phyloP scores from a whole-genome alignment of 768 basidiomycete species.

The Tulasnella sp. region DNA sequence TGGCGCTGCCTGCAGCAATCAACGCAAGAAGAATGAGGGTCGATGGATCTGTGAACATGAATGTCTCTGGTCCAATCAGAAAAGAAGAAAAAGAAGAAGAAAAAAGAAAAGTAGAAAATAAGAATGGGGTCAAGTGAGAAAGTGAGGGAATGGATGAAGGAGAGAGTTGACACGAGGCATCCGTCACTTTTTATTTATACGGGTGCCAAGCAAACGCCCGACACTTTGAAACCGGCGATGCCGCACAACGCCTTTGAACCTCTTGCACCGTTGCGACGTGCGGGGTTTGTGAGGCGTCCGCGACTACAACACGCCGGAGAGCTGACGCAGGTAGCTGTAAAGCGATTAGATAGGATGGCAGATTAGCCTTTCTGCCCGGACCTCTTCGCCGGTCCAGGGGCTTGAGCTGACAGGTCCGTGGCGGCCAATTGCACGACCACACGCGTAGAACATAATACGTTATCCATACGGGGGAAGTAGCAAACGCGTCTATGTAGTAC shows the following conservation, averaged over 20 bases:
- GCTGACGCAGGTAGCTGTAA: not conserved
- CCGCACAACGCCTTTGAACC: not conserved
- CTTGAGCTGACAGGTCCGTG: not conserved
- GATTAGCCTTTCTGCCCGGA: no score
- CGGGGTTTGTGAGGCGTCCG: not conserved
- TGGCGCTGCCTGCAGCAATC: not conserved
- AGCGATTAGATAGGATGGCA: not conserved
- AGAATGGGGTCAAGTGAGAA: not conserved
- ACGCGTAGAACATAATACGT: not conserved
- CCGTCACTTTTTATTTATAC: not conserved
- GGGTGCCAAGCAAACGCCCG: not conserved
- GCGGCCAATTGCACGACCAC: no score
- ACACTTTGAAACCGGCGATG: not conserved
- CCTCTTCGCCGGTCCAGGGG: no score
- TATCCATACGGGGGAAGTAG: not conserved
- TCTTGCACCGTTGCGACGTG: not conserved
- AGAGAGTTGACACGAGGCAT: not conserved
- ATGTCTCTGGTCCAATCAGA: not conserved
- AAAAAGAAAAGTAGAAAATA: not conserved
- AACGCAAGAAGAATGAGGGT: not conserved
- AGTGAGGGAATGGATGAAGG: not conserved
- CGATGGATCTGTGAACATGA: not conserved
- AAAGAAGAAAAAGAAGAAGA: not conserved
- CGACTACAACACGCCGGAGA: not conserved
- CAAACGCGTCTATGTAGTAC: not conserved